Conservation (phyloP, 208 protist species). For the Wallacemonas sp. region DNA sequence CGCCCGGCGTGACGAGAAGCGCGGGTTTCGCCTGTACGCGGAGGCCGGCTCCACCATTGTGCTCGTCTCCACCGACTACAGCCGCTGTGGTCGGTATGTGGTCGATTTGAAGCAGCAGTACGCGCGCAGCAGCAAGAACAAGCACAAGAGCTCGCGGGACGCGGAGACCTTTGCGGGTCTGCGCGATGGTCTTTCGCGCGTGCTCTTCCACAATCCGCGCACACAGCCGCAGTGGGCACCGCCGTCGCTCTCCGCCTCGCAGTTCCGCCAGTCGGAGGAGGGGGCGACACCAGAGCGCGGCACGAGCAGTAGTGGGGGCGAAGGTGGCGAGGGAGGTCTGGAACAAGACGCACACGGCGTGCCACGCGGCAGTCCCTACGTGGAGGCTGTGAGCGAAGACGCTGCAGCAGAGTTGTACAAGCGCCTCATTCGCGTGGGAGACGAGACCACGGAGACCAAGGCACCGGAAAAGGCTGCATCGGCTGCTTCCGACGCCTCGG, state of each 20-base stretch:
- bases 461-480: conserved; percentile 52
- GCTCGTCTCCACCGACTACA: conserved; percentile 53
- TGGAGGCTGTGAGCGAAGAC: conserved; percentile 13
- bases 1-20: conserved; percentile 34
- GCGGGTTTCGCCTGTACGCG: conserved; percentile 25
- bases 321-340: background rate
- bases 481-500: conserved; percentile 50
- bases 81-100: conserved; percentile 62
- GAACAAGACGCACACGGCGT: background rate
- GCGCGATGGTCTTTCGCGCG: conserved; percentile 43
- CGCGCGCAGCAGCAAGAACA: background rate
- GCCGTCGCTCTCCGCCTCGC: conserved; percentile 39
- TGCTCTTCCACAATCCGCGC: conserved; percentile 83
- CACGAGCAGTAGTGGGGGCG: background rate
- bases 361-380: background rate
- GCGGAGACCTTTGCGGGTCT: conserved; percentile 25
- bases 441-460: conserved; percentile 14
- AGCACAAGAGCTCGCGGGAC: no score
- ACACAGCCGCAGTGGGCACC: conserved; percentile 74
- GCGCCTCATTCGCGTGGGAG: conserved; percentile 7
- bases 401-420: conserved; percentile 26
- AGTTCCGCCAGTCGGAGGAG: conserved; percentile 22
- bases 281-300: background rate
- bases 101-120: conserved; percentile 55
- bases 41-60: conserved; percentile 23